phyloP scores from a whole-genome alignment of 441 rosid species.

The Metrosideros polymorpha region DNA sequence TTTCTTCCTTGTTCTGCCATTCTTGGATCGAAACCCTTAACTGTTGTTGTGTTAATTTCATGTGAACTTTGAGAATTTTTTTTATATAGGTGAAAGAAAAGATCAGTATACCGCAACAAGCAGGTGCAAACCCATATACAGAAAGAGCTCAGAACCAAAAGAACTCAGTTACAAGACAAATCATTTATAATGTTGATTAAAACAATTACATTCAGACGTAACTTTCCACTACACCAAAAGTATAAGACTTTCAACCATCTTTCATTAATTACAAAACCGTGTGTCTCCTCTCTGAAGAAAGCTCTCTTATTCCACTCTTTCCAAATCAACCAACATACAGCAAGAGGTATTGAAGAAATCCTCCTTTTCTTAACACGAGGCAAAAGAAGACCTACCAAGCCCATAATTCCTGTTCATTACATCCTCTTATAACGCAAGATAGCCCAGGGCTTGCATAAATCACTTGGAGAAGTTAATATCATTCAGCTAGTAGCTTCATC shows the following conservation, averaged over 20 bases:
- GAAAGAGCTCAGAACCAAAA: background rate
- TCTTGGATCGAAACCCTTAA: background rate
- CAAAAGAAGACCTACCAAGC: background rate
- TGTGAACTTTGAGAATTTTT: background rate
- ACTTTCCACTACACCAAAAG: background rate
- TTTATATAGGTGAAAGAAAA: background rate
- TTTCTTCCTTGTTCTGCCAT: background rate
- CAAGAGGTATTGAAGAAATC: background rate
- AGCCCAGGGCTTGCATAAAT: background rate
- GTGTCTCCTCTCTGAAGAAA: background rate
- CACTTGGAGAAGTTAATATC: background rate
- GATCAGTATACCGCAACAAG: background rate
- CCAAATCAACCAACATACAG: background rate
- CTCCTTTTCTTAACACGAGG: background rate
- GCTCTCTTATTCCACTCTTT: background rate
- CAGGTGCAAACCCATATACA: background rate
- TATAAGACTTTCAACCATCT: background rate
- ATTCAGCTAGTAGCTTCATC: background rate
- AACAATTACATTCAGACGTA: background rate
- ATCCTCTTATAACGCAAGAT: background rate
- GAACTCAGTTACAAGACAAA: background rate
- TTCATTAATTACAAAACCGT: background rate
- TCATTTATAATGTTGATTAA: background rate
- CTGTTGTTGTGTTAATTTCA: background rate
- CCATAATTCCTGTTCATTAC: background rate